These are phyloP conservation scores for Globisporangium ultimum DNA, from an alignment of 352 stramenopile species.

Conservation along the genomic window DNA sequence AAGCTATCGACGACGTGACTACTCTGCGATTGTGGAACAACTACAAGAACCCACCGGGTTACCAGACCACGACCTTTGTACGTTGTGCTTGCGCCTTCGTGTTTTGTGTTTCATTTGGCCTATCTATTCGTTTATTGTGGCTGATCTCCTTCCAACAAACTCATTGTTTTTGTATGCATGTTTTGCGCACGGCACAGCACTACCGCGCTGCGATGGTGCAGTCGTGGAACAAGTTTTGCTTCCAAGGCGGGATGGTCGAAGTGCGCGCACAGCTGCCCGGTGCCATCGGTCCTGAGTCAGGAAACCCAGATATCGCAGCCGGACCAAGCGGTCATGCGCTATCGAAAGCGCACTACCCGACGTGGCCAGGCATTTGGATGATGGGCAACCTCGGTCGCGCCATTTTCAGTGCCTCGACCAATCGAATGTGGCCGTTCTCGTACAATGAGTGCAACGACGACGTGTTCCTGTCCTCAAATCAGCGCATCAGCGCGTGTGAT, in stretches of 20 bases:
- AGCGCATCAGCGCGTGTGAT: conserved; percentile 79
- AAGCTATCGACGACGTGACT: conserved; percentile 38
- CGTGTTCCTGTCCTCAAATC: conserved; percentile 25
- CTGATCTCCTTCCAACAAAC: not conserved
- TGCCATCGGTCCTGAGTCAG: conserved; percentile 44
- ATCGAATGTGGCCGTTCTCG: no score
- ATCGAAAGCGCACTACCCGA: conserved; percentile 58
- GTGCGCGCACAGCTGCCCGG: conserved; percentile 86
- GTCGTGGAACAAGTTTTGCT: no score
- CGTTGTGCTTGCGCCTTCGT: no score
- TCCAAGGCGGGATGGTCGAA: no score
- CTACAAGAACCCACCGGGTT: conserved; percentile 44
- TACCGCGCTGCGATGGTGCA: conserved; percentile 79
- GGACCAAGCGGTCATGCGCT: conserved; percentile 30
- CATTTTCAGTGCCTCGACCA: no score
- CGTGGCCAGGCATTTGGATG: no score
- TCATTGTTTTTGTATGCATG: not conserved
- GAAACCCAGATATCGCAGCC: conserved; percentile 36
- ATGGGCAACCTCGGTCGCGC: no score
- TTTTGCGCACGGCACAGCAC: not conserved
- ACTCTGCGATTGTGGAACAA: conserved; percentile 51
- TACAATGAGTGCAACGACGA: no score
- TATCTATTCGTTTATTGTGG: not conserved
- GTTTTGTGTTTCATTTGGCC: no score
- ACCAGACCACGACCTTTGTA: conserved; percentile 24